A percentile compares a stretch with the other conserved stretches of the same genome.
phyloP scores from a whole-genome alignment of 192 early-diverging fungal genomes.

The Gryganskiella cystojenkinii region DNA sequence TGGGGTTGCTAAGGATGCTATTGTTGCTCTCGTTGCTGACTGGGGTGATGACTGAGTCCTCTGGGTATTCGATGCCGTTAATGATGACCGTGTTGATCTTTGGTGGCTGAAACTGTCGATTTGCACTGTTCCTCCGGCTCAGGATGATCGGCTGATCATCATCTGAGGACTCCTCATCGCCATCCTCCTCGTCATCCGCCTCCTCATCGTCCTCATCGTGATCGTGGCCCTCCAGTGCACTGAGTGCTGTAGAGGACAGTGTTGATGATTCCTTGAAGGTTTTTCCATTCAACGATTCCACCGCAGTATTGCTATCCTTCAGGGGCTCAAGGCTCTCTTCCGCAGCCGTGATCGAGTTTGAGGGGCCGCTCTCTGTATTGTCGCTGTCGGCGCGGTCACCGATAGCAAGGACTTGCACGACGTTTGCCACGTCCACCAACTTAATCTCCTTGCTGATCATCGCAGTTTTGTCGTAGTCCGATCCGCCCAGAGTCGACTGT shows the following conservation, averaged over 20 bases:
- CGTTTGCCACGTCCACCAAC: slow-evolving; percentile 17
- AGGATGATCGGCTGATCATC: slow-evolving; percentile 45
- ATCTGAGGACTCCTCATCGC: slow-evolving; percentile 12
- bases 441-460: no score
- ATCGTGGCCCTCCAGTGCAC: no score
- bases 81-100: neutral
- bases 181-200: neutral
- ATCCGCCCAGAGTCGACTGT: no score
- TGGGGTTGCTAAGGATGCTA: neutral
- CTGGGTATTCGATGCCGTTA: neutral
- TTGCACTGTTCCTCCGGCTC: slow-evolving; percentile 9
- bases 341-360: neutral
- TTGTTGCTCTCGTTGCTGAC: neutral
- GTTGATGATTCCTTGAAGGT: no score
- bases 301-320: neutral
- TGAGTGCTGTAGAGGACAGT: neutral
- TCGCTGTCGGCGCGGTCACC: neutral
- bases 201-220: neutral
- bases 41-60: slow-evolving; percentile 2
- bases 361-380: neutral
- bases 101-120: neutral
- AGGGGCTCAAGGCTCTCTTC: slow-evolving; percentile 1
- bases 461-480: no score
- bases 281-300: slow-evolving; percentile 1
- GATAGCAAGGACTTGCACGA: slow-evolving; percentile 16